These are phyloP conservation scores for Colletotrichum sp. DNA, from an alignment of 2,329 filamentous ascomycete genomes.

Conservation along the genomic window DNA sequence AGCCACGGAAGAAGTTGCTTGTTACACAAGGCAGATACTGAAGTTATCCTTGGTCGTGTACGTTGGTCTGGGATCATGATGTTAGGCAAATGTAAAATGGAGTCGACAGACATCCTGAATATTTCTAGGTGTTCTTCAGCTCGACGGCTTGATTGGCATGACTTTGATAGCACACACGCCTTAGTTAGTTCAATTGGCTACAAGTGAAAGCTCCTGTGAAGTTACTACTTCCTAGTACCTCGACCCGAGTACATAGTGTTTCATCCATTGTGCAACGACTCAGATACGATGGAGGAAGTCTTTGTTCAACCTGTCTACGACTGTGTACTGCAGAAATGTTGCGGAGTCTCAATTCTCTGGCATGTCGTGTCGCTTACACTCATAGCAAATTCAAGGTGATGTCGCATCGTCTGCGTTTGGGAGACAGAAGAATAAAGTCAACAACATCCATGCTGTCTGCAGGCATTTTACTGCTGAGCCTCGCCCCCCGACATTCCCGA, in stretches of 20 bases:
- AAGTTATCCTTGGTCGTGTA: too few relatives aligned
- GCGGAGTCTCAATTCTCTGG: not conserved
- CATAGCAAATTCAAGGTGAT: not conserved
- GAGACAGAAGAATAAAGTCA: conserved; percentile 36
- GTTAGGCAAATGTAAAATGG: not conserved
- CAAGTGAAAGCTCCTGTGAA: not conserved
- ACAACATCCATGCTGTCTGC: conserved; percentile 38
- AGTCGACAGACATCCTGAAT: not conserved
- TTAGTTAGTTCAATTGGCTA: not conserved
- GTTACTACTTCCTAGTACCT: not conserved
- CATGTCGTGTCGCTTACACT: not conserved
- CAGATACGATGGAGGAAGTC: not conserved
- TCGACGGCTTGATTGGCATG: too few relatives aligned
- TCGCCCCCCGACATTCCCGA: conserved; percentile 44
- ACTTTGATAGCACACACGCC: too few relatives aligned
- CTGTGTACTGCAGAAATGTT: not conserved
- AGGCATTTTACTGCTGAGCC: conserved; percentile 33
- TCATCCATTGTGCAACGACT: not conserved
- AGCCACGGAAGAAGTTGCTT: too few relatives aligned
- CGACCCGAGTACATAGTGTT: not conserved
- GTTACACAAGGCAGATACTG: too few relatives aligned
- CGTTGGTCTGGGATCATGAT: not conserved
- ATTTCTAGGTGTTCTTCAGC: not conserved
- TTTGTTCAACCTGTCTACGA: not conserved
- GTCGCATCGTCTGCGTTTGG: conserved; percentile 35